Evolutionary conservation across 768 basidiomycete genomes (phyloP).

Genomic region (Kwoniella europaea): DNA sequence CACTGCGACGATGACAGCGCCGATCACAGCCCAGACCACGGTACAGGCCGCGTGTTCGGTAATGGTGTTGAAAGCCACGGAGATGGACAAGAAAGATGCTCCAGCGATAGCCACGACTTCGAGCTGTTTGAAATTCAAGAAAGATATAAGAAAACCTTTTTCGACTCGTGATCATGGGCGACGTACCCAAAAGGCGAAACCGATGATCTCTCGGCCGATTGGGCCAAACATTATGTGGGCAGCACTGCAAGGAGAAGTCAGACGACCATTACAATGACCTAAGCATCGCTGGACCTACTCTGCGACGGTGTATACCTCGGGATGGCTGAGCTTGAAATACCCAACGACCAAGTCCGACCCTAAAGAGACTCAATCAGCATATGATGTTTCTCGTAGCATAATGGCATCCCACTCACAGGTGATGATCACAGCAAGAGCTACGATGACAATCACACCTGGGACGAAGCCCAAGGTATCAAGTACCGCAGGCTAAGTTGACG

Average conservation of each 20-base stretch:
- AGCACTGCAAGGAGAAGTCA: slow-evolving; percentile 16
- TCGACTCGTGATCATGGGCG: background rate
- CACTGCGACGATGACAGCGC: slow-evolving; percentile 43
- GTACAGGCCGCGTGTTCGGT: slow-evolving; percentile 57
- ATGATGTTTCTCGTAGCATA: background rate
- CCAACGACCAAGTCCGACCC: slow-evolving; percentile 45
- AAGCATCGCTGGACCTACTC: slow-evolving; percentile 18
- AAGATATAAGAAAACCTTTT: background rate
- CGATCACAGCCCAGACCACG: slow-evolving; percentile 57
- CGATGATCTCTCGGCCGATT: slow-evolving; percentile 40
- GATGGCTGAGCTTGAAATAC: slow-evolving; percentile 50
- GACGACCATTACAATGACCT: background rate
- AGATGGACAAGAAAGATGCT: slow-evolving; percentile 52
- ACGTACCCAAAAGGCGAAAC: slow-evolving; percentile 38
- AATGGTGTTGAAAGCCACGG: slow-evolving; percentile 58
- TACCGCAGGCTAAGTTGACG: slow-evolving; percentile 27
- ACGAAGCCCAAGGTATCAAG: slow-evolving; percentile 24
- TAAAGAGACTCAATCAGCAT: background rate
- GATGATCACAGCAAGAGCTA: slow-evolving; percentile 37
- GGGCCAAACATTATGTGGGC: slow-evolving; percentile 43
- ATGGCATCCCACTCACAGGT: slow-evolving; percentile 25
- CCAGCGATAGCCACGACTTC: slow-evolving; percentile 24
- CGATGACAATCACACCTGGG: slow-evolving; percentile 29
- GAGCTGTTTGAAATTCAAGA: slow-evolving; percentile 15
- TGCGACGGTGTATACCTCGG: slow-evolving; percentile 44